Conservation (phyloP, 345 rosid species). For the Lepidium sativum region DNA sequence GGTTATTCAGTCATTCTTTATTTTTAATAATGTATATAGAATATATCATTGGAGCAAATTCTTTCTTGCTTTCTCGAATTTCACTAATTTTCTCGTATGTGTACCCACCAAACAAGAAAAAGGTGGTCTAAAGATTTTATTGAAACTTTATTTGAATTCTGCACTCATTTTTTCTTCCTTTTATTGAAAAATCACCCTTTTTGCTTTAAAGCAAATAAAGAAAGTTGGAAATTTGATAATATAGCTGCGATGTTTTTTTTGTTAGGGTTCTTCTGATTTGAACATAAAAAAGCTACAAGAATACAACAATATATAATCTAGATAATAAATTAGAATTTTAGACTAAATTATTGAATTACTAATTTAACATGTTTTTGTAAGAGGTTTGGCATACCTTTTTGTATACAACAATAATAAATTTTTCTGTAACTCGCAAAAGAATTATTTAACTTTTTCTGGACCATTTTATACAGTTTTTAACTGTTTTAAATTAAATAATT, state of each 20-base stretch:
- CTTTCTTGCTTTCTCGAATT: slow-evolving; percentile 17
- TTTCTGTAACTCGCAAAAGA: too few relatives aligned
- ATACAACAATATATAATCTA: too few relatives aligned
- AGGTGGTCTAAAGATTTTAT: slow-evolving; percentile 25
- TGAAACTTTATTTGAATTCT: slow-evolving; percentile 24
- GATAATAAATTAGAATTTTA: too few relatives aligned
- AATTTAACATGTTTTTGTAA: too few relatives aligned
- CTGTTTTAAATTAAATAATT: too few relatives aligned
- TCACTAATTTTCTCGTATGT: slow-evolving; percentile 23
- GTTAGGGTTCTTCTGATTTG: background rate
- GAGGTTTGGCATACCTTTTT: too few relatives aligned
- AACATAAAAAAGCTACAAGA: too few relatives aligned
- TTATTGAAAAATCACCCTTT: slow-evolving; percentile 14
- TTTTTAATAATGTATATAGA: background rate
- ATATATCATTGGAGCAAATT: background rate
- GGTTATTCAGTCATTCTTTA: background rate
- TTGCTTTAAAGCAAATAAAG: slow-evolving; percentile 24
- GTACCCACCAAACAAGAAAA: slow-evolving; percentile 30
- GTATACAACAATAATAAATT: too few relatives aligned
- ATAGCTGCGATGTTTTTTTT: background rate
- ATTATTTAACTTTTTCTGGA: too few relatives aligned
- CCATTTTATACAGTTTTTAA: too few relatives aligned
- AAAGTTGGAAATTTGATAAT: slow-evolving; percentile 12
- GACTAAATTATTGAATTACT: too few relatives aligned
- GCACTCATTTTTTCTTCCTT: slow-evolving; percentile 19